Evolutionary conservation across 305 asterid genomes (phyloP), one percentile per base, ranked within the genome.

Genomic region (Rubia tinctorum): DNA sequence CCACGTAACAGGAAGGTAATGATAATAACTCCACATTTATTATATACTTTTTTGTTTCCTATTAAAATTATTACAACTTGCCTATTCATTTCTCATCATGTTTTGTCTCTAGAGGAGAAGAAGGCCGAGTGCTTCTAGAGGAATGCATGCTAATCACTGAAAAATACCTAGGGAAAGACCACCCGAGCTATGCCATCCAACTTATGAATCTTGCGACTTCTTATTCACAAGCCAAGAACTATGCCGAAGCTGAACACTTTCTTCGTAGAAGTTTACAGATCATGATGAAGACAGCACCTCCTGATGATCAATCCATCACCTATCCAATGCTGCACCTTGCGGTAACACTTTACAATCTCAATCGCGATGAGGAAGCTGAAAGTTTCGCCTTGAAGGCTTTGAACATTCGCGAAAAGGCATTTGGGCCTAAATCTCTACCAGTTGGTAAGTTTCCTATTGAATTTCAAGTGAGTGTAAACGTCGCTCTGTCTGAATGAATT

Each of bases 291-390:
- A 77, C 73, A 64, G 82, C 81, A 61, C 86, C 92, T 66, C 85
- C 90, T 9, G 96, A 90, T 79, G 97, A 93, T 80, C 96, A 90
- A 64, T 84, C 93, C 71, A 77, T 91, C 78, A 88, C 93, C 71
- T 90, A 87, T 74, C 96, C 96, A 56, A 90, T 91, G 98, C 78
- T 93, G 84, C 84, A 90, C 79, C 90, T 91, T 70, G 96, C 96
- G 12, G 84, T 91, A 62, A 68, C 85, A 72, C 90, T 93, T 23
- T 91, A 86, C 86, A 87, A 82, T 76, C 86, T 91, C 69, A 84
- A 84, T 66, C 96, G 83, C 68, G 86, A 85, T 65, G 90, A 91
- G 79, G 98, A 93, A 82, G 98, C 98, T 11, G 96, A 91, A 84
- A 80, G 68, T 61, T 82, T 91, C 27, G 95, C 98, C 44, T 42